Conservation (phyloP, 352 stramenopile genomes). For the Phytophthora cajani region DNA sequence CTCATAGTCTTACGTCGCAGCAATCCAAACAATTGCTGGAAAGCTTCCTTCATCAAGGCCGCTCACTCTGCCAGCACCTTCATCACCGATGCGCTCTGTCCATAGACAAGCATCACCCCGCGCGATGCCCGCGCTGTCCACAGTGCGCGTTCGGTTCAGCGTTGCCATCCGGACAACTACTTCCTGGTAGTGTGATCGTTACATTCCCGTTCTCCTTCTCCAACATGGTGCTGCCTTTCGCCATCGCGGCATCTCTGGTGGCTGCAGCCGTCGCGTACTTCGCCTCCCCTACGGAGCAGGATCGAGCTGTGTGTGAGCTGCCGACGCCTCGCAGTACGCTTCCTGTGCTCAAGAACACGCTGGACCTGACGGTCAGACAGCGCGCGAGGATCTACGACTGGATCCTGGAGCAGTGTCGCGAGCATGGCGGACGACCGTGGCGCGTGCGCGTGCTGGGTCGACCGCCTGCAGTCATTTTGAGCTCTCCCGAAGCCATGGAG, state of each 20-base stretch:
- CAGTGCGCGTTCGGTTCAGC: conserved; percentile 23
- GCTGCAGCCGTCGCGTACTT: conserved; percentile 37
- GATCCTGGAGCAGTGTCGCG: conserved; percentile 58
- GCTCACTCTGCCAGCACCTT: background rate
- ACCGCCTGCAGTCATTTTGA: conserved; percentile 49
- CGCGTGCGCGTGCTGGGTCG: conserved; percentile 43
- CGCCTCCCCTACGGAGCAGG: conserved; percentile 29
- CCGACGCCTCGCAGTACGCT: conserved; percentile 56
- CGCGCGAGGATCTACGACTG: conserved; percentile 65
- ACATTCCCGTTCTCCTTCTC: background rate
- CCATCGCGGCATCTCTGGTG: conserved; percentile 29
- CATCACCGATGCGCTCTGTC: background rate
- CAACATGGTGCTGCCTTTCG: conserved; percentile 25
- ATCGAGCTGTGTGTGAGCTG: conserved; percentile 39
- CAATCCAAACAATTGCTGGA: background rate
- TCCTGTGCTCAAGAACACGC: conserved; percentile 60
- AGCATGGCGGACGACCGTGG: conserved; percentile 52
- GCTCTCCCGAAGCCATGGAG: conserved; percentile 50
- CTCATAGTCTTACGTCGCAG: background rate
- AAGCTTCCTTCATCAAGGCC: background rate
- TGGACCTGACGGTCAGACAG: conserved; percentile 54
- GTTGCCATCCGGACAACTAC: background rate
- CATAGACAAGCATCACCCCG: conserved; percentile 6
- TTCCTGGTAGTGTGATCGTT: background rate
- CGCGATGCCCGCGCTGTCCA: conserved; percentile 1